Conservation (phyloP, 768 basidiomycete species). For the Phaffia tasmanica region DNA sequence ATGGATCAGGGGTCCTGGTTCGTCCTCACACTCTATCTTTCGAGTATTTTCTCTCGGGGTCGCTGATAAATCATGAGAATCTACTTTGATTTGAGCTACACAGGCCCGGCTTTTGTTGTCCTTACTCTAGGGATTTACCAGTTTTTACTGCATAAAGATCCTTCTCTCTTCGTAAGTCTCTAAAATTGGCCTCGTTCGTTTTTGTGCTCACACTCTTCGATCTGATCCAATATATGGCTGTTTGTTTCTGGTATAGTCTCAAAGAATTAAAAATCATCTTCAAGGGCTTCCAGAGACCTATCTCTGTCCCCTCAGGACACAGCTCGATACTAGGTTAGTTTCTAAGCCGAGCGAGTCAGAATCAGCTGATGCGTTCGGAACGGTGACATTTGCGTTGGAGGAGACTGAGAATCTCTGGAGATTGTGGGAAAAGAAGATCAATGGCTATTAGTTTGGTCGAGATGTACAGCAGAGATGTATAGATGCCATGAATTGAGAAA, state of each 20-base stretch:
- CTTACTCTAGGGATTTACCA: constrained; percentile 13
- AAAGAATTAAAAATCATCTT: background rate
- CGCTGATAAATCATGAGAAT: too few species aligned
- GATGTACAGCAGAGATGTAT: too few species aligned
- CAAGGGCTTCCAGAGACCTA: background rate
- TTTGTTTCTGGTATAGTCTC: background rate
- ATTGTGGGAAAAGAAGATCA: background rate
- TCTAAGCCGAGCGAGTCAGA: background rate
- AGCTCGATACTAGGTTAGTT: background rate
- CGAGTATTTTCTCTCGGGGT: too few species aligned
- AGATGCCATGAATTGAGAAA: too few species aligned
- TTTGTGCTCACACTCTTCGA: background rate
- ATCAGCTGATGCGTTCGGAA: background rate
- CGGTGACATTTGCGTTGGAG: constrained; percentile 19
- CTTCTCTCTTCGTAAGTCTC: background rate
- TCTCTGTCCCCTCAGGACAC: background rate
- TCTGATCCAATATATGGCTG: background rate
- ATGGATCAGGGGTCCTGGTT: constrained; percentile 16
- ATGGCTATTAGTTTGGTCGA: too few species aligned
- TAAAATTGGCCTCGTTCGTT: background rate
- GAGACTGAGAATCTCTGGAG: background rate
- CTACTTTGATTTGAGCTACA: too few species aligned
- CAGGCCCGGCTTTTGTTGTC: constrained; percentile 14
- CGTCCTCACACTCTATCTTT: too few species aligned
- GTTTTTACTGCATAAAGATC: background rate